Evolutionary conservation across 139 green algal genomes (phyloP).

Genomic region (Coelastrella sp.): DNA sequence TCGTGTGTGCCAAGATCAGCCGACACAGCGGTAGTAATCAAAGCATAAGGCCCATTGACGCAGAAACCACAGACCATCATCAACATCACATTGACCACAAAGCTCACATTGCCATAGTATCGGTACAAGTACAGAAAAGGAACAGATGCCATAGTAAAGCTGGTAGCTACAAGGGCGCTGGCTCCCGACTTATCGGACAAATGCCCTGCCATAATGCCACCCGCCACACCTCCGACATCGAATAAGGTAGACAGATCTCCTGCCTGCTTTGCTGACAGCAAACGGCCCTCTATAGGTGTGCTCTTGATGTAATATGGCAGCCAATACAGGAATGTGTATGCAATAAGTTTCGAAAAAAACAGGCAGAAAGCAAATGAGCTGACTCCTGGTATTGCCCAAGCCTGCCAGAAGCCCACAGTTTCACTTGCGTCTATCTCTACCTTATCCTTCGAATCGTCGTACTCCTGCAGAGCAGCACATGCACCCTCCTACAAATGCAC

Average conservation of each 20-base stretch:
- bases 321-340: conserved; percentile 99
- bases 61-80: conserved; percentile 93
- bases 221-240: conserved; percentile 93
- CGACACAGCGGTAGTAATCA: conserved; percentile 97
- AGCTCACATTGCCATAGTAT: conserved; percentile 62
- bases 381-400: conserved; percentile 93
- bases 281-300: conserved; percentile 75
- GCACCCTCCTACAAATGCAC: not conserved
- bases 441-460: conserved; percentile 41
- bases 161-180: conserved; percentile 73
- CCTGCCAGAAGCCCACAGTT: conserved; percentile 81
- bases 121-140: conserved; percentile 89
- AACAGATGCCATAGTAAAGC: conserved; percentile 86
- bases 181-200: conserved; percentile 85
- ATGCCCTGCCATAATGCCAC: conserved; percentile 88
- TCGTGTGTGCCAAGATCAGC: conserved; percentile 95
- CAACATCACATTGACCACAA: conserved; percentile 83
- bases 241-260: conserved; percentile 93
- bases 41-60: conserved; percentile 96
- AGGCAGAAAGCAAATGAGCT: conserved; percentile 90
- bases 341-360: conserved; percentile 98
- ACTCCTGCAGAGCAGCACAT: not conserved
- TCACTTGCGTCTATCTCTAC: conserved; percentile 23
- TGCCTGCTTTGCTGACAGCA: conserved; percentile 76
- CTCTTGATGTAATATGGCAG: conserved; percentile 96